phyloP scores from a whole-genome alignment of 164 flowering plant genomes.

The Tinospora cordifolia region DNA sequence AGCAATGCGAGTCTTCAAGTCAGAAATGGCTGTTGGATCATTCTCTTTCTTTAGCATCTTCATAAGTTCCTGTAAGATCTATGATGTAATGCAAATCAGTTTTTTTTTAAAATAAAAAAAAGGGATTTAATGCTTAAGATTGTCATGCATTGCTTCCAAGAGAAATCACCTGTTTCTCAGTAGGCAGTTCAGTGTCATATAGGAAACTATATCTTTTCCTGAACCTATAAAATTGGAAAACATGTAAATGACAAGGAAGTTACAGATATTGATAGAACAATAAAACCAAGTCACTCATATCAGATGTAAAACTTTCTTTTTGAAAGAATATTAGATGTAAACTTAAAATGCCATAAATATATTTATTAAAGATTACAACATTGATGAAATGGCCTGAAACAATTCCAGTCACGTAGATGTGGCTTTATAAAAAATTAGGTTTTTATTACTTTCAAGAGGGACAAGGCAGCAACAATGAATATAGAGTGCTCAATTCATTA shows the following conservation, averaged over 20 bases:
- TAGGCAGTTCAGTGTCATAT: conserved; percentile 52
- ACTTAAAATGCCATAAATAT: not conserved
- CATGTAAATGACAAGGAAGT: not conserved
- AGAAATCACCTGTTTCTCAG: conserved; percentile 62
- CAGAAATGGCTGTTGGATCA: conserved; percentile 38
- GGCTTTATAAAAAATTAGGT: not conserved
- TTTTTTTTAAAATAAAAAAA: conserved; percentile 2
- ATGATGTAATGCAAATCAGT: not conserved
- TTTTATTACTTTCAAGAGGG: too few species aligned
- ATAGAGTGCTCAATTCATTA: too few species aligned
- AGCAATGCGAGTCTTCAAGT: conserved; percentile 43
- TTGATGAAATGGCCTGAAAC: not conserved
- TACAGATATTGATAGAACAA: not conserved
- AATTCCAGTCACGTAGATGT: not conserved
- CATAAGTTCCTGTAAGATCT: conserved; percentile 43
- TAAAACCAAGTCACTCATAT: not conserved
- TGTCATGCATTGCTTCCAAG: not conserved
- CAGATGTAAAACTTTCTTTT: too few species aligned
- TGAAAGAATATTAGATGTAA: not conserved
- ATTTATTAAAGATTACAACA: not conserved
- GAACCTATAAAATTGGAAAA: conserved; percentile 41
- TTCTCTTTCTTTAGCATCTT: conserved; percentile 51
- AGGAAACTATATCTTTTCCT: conserved; percentile 71
- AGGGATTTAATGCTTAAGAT: not conserved
- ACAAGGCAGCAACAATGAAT: too few species aligned